A percentile compares a stretch with the other conserved stretches of the same genome.
phyloP scores from a whole-genome alignment of 352 stramenopile species.

The Phytophthora litchii region DNA sequence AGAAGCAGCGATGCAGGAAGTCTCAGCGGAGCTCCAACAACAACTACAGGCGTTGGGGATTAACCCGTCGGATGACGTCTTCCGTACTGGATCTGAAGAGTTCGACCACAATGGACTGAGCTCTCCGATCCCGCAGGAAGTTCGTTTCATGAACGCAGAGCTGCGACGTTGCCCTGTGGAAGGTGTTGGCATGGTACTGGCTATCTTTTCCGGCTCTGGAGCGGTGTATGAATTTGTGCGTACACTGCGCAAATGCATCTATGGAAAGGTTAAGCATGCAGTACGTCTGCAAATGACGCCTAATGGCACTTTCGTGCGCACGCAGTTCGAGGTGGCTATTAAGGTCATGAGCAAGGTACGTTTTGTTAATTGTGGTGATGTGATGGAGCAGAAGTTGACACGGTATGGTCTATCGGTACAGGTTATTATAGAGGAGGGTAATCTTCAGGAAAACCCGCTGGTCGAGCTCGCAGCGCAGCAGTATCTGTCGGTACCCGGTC shows the following conservation, averaged over 20 bases:
- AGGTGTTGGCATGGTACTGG: constrained; percentile 75
- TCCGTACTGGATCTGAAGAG: constrained; percentile 77
- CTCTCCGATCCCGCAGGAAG: constrained; percentile 86
- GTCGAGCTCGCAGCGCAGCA: constrained; percentile 87
- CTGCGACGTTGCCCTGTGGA: constrained; percentile 78
- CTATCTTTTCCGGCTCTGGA: constrained; percentile 81
- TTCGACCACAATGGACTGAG: constrained; percentile 80
- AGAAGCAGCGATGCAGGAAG: constrained; percentile 45
- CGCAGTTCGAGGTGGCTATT: constrained; percentile 81
- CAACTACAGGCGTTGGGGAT: constrained; percentile 85
- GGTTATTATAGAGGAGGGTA: constrained; percentile 87
- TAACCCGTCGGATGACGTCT: constrained; percentile 80
- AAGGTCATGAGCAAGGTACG: constrained; percentile 90
- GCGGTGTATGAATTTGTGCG: constrained; percentile 88
- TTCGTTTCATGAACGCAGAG: constrained; percentile 88
- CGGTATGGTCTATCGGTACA: constrained; percentile 18
- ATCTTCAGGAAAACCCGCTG: constrained; percentile 88
- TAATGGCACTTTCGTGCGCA: constrained; percentile 80
- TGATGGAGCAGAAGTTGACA: too few relatives aligned
- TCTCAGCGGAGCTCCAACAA: constrained; percentile 73
- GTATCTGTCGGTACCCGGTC: constrained; percentile 77
- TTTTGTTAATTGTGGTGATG: not conserved
- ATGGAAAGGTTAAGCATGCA: constrained; percentile 88
- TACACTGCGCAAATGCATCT: constrained; percentile 88
- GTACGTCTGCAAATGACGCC: constrained; percentile 80